Conservation (phyloP, 345 rosid species). For the Mallotus nudiflorus region DNA sequence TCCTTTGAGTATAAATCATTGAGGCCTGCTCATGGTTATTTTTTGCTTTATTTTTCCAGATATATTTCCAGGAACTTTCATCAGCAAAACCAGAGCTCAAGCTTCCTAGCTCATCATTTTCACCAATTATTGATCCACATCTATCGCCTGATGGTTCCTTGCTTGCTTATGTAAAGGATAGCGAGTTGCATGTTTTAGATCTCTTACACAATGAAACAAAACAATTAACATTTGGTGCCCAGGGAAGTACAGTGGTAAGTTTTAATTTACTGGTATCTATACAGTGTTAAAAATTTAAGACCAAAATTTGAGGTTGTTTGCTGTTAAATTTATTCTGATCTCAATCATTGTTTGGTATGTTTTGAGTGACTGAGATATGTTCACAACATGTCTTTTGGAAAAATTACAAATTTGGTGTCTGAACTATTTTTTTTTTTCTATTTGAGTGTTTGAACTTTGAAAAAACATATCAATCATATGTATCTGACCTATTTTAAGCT, state of each 20-base stretch:
- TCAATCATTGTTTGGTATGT: not conserved
- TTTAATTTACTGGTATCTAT: not conserved
- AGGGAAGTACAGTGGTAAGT: constrained; percentile 61
- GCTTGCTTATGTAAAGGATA: constrained; percentile 70
- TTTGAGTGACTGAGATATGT: not conserved
- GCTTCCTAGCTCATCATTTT: constrained; percentile 55
- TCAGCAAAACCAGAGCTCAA: constrained; percentile 69
- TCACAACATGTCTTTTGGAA: not conserved
- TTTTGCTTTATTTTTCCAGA: constrained; percentile 40
- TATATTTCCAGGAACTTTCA: constrained; percentile 76
- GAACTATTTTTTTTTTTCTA: too few relatives aligned
- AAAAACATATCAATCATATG: too few relatives aligned
- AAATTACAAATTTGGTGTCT: too few relatives aligned
- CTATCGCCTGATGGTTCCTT: constrained; percentile 81
- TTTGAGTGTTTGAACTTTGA: too few relatives aligned
- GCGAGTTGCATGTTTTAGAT: constrained; percentile 72
- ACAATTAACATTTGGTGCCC: constrained; percentile 72
- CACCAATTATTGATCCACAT: constrained; percentile 83
- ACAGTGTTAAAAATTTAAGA: not conserved
- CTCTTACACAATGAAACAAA: constrained; percentile 50
- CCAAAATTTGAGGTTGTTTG: not conserved
- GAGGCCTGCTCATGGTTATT: constrained; percentile 1
- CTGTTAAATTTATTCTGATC: not conserved
- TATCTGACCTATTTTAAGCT: too few relatives aligned
- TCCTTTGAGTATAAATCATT: not conserved